These are phyloP conservation scores for Penicillium pulvis DNA, from an alignment of 495 filamentous ascomycete species.

Conservation along the genomic window DNA sequence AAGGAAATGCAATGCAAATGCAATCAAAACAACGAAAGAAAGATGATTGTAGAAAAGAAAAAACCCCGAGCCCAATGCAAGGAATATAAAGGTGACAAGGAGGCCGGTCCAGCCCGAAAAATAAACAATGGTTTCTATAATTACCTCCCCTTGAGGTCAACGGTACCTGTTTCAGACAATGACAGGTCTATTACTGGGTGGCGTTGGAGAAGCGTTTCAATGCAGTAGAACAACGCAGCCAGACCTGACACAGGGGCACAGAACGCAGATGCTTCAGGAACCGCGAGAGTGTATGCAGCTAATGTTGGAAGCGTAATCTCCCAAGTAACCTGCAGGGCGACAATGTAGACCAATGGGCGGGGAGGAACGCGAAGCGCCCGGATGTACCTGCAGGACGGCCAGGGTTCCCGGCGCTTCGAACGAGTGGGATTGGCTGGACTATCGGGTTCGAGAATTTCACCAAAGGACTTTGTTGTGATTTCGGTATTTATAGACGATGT, in stretches of 20 bases:
- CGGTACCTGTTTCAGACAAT: slow-evolving; percentile 30
- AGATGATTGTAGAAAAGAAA: slow-evolving; percentile 5
- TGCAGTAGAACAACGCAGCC: slow-evolving; percentile 15
- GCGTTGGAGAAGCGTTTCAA: slow-evolving; percentile 26
- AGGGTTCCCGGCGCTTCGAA: slow-evolving; percentile 24
- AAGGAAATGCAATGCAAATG: slow-evolving; percentile 24
- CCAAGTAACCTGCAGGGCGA: slow-evolving; percentile 24
- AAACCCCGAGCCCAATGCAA: neutral
- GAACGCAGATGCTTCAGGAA: slow-evolving; percentile 29
- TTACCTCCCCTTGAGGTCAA: slow-evolving; percentile 15
- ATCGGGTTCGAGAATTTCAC: neutral
- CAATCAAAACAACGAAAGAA: slow-evolving; percentile 5
- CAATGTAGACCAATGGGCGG: slow-evolving; percentile 24
- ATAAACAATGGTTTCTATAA: slow-evolving; percentile 29
- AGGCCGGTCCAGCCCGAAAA: slow-evolving; percentile 16
- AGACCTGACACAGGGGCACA: slow-evolving; percentile 14
- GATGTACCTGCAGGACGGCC: slow-evolving; percentile 19
- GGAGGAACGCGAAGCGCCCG: slow-evolving; percentile 26
- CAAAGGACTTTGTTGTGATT: neutral
- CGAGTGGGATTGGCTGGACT: slow-evolving; percentile 2
- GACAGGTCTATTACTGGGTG: slow-evolving; percentile 30
- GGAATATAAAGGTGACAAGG: slow-evolving; percentile 8
- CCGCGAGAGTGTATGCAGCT: slow-evolving; percentile 18
- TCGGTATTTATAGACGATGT: neutral
- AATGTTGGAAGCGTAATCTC: slow-evolving; percentile 16